phyloP scores from a whole-genome alignment of 192 early-diverging fungal species.

The Thamnidium elegans region DNA sequence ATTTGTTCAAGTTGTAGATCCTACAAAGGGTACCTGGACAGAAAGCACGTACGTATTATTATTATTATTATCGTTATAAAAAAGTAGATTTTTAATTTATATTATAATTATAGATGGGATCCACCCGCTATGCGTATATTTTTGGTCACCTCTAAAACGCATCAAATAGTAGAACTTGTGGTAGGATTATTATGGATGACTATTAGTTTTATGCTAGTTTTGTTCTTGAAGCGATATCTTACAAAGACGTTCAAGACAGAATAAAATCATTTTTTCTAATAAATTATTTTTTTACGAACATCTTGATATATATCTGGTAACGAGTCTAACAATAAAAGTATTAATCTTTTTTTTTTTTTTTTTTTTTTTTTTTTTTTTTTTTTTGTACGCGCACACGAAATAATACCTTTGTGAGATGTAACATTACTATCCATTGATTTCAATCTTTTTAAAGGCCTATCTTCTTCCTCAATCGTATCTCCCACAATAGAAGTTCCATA shows the following conservation, averaged over 20 bases:
- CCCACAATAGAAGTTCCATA: too few species aligned
- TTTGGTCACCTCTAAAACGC: constrained; percentile 35
- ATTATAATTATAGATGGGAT: constrained; percentile 41
- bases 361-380: too few species aligned
- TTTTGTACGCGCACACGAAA: too few species aligned
- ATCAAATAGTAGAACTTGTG: constrained; percentile 42
- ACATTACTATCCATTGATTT: too few species aligned
- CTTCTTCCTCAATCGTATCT: too few species aligned
- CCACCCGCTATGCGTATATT: constrained; percentile 41
- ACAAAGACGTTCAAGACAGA: constrained; percentile 32
- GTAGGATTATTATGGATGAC: constrained; percentile 41
- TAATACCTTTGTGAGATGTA: too few species aligned
- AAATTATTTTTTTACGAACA: too few species aligned
- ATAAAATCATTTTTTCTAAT: neutral
- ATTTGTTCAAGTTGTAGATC: constrained; percentile 36
- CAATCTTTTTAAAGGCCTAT: too few species aligned
- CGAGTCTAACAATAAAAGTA: too few species aligned
- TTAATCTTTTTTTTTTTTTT: too few species aligned
- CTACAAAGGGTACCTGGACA: constrained; percentile 45
- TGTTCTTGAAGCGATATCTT: constrained; percentile 33
- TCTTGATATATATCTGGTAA: too few species aligned
- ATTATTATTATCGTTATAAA: neutral
- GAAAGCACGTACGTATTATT: constrained; percentile 52
- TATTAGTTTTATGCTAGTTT: constrained; percentile 27
- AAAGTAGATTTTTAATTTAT: neutral